phyloP scores from a whole-genome alignment of 1,284 basidiomycete species.

The Coniferiporia sulphurascens region DNA sequence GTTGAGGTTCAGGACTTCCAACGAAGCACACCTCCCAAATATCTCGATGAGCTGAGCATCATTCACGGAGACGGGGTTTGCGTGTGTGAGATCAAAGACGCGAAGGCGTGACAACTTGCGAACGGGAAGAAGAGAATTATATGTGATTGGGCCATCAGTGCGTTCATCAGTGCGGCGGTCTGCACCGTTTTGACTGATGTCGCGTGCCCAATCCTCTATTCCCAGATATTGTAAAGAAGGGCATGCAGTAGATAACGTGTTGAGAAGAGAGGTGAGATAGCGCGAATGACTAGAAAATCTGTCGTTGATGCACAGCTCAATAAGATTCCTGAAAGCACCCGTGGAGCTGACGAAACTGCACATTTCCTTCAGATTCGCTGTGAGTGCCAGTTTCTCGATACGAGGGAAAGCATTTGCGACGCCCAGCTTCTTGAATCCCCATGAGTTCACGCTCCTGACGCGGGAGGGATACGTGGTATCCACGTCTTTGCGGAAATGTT shows the following conservation, averaged over 20 bases:
- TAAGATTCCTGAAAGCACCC: not conserved
- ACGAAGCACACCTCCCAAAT: not conserved
- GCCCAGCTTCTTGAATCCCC: not conserved
- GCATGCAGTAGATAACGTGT: not conserved
- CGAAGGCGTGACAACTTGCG: not conserved
- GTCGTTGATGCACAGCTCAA: not conserved
- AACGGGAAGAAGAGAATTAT: not conserved
- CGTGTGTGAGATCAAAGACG: not conserved
- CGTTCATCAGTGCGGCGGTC: not conserved
- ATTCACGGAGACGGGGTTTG: not conserved
- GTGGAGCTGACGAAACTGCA: not conserved
- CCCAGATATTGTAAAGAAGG: not conserved
- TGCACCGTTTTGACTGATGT: not conserved
- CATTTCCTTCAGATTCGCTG: not conserved
- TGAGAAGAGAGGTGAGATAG: not conserved
- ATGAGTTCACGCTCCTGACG: not conserved
- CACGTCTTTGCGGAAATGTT: not conserved
- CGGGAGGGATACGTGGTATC: not conserved
- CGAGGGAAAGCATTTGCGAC: not conserved
- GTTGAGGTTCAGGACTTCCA: not conserved
- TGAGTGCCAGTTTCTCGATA: not conserved
- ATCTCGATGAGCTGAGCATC: not conserved
- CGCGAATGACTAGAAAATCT: not conserved
- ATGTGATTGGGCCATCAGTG: not conserved
- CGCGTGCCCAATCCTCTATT: not conserved